Percentiles rank a stretch among this genome's conserved stretches.
These are phyloP conservation scores for Mycosarcoma mackinlayi DNA, from an alignment of 1,284 basidiomycete genomes.

Conservation along the genomic window DNA sequence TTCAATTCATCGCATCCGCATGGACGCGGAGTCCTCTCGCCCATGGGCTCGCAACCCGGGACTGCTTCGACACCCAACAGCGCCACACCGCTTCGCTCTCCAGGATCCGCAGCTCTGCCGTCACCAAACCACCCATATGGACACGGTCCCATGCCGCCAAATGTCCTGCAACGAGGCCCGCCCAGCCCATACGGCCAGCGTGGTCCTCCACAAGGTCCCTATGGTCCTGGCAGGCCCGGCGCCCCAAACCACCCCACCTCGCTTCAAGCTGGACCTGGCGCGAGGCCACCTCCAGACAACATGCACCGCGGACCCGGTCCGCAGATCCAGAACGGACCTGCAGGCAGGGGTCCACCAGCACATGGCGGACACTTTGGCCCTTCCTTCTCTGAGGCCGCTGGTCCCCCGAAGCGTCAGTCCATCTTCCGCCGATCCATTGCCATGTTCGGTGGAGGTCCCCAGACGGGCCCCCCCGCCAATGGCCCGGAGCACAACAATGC, in stretches of 20 bases:
- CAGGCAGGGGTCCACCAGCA: conserved; percentile 18
- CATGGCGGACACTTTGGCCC: conserved; percentile 28
- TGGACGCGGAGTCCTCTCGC: conserved; percentile 14
- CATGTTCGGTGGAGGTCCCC: conserved; percentile 39
- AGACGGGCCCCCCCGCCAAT: conserved; percentile 14
- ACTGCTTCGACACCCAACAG: conserved; percentile 28
- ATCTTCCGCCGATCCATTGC: conserved; percentile 56
- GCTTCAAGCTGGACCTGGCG: conserved; percentile 19
- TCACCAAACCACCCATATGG: conserved; percentile 13
- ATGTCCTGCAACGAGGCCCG: conserved; percentile 41
- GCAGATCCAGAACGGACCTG: conserved; percentile 8
- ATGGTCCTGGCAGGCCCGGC: conserved; percentile 9
- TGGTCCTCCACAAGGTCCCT: conserved; percentile 10
- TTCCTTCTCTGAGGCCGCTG: conserved; percentile 45
- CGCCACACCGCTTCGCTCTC: conserved; percentile 39
- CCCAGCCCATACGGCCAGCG: conserved; percentile 28
- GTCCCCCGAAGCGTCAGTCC: conserved; percentile 42
- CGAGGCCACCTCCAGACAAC: conserved; percentile 19
- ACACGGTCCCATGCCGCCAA: conserved; percentile 23
- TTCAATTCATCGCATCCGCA: not conserved
- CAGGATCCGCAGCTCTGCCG: conserved; percentile 29
- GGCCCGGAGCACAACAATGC: conserved; percentile 10
- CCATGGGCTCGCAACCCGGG: conserved; percentile 11
- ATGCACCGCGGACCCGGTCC: conserved; percentile 18
- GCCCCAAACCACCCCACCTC: conserved; percentile 19